Percentiles rank a stretch among this genome's conserved stretches.
Conservation (phyloP, 495 filamentous ascomycete genomes). For the Letharia lupina region DNA sequence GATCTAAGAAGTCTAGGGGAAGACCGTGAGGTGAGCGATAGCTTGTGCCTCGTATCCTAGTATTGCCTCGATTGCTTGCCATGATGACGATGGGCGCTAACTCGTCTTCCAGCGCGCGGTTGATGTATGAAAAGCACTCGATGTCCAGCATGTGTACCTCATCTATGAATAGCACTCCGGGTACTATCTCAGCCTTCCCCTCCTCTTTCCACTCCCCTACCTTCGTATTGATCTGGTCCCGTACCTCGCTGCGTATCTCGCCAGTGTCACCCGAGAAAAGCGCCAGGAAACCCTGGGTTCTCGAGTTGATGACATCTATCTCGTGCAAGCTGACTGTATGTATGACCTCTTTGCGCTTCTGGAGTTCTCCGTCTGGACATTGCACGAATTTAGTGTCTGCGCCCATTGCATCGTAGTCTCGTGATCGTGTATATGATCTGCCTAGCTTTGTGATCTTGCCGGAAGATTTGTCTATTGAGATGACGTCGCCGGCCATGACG, state of each 20-base stretch:
- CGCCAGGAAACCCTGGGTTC: slow-evolving; percentile 91
- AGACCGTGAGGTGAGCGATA: slow-evolving; percentile 88
- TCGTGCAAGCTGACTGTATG: slow-evolving; percentile 96
- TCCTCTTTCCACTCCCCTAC: slow-evolving; percentile 98
- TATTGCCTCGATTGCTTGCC: slow-evolving; percentile 93
- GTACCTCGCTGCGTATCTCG: slow-evolving; percentile 93
- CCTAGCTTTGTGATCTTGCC: slow-evolving; percentile 97
- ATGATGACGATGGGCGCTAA: slow-evolving; percentile 97
- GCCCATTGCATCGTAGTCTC: slow-evolving; percentile 99
- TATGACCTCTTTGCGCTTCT: slow-evolving; percentile 92
- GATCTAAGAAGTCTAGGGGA: slow-evolving; percentile 91
- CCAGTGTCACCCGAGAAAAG: slow-evolving; percentile 97
- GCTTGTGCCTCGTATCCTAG: slow-evolving; percentile 86
- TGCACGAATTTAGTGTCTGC: slow-evolving; percentile 96
- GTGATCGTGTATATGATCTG: slow-evolving; percentile 81
- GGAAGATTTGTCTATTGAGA: slow-evolving; percentile 94
- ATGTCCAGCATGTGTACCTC: slow-evolving; percentile 99
- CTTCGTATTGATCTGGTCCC: slow-evolving; percentile 98
- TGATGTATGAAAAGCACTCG: slow-evolving; percentile 97
- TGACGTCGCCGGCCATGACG: slow-evolving; percentile 95
- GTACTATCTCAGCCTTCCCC: slow-evolving; percentile 96
- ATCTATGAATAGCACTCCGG: slow-evolving; percentile 95
- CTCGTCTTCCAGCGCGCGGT: slow-evolving; percentile 88
- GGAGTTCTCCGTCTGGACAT: slow-evolving; percentile 96
- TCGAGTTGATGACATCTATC: slow-evolving; percentile 98